Base-by-base conservation (phyloP, 441 rosid genomes). In the Cnidoscolus chayamansa region DNA sequence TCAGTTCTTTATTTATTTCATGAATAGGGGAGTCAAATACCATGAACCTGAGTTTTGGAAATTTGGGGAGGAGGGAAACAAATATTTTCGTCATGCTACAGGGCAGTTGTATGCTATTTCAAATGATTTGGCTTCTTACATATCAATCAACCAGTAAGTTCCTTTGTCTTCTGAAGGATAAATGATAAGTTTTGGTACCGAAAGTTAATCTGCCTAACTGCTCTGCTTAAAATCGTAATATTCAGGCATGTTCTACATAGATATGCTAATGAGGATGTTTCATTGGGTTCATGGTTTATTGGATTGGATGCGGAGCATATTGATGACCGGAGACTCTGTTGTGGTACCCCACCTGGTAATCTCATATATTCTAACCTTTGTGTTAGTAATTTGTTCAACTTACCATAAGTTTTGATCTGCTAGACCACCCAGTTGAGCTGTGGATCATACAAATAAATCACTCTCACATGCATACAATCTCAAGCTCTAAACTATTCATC, bases 31-130 rank as follows among this genome's bases (percentile, higher is more conserved):
- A 81, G 96, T 91, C 80, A 91, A 90, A 79, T 93, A 93, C 81
- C 96, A 89, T 53, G 97, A 93, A 77, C 98, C 97, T 4, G 98
- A 93, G 83, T 82, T 87, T 75, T 93, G 98, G 98, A 93, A 93
- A 84, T 93, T 93, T 67, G 96, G 97, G 64, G 98, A 88, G 77
- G 87, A 77, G 62, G 98, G 98, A 73, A 93, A 91, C 87, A 91
- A 80, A 74, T 93, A 91, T 74, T 93, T 93, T 82, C 98, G 98
- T 68, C 98, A 93, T 78, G 98, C 98, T 65, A 91, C 98, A 0
- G 97, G 98, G 19, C 97, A 93, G 84, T 87, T 93, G 57, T 93
- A 93, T 31, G 98, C 98, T 32, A 79, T 90, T 72, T 93, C 97
- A 61, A 91, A 84, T 80, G 98, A 89, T 76, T 77, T 93, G 53